These are phyloP conservation scores for Penicillium nordicum DNA, from an alignment of 2,329 filamentous ascomycete genomes.

Conservation along the genomic window DNA sequence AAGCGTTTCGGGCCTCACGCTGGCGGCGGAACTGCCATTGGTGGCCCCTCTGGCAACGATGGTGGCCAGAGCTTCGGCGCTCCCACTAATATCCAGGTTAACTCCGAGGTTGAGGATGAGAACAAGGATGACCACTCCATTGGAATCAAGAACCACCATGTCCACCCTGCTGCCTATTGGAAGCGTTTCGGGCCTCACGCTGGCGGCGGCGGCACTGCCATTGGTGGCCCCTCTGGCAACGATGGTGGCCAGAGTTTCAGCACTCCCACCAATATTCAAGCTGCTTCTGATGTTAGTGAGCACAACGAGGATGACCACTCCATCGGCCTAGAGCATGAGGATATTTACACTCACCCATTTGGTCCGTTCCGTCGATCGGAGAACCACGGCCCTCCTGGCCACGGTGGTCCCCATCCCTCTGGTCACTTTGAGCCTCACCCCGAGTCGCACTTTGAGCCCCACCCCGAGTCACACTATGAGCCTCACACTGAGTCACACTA, in stretches of 20 bases:
- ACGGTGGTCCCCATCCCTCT: background rate
- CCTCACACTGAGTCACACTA: background rate
- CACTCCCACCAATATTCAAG: conserved; percentile 12
- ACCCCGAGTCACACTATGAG: background rate
- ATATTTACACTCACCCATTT: conserved; percentile 11
- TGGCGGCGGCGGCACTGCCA: conserved; percentile 10
- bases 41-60: conserved; percentile 25
- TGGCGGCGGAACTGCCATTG: conserved; percentile 17
- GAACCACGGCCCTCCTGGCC: background rate
- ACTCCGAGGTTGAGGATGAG: too few relatives aligned
- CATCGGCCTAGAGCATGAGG: conserved; percentile 13
- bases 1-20: conserved; percentile 12
- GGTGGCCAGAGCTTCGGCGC: conserved; percentile 21
- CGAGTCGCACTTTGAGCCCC: background rate
- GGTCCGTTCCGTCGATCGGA: background rate
- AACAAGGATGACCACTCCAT: conserved; percentile 22
- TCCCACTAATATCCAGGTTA: conserved; percentile 12
- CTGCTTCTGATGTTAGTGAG: conserved; percentile 10
- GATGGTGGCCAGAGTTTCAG: conserved; percentile 25
- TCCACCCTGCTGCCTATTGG: conserved; percentile 7
- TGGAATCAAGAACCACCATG: conserved; percentile 16
- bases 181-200: conserved; percentile 12
- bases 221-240: conserved; percentile 23
- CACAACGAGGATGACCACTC: conserved; percentile 18
- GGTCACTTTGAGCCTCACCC: background rate